phyloP scores from a whole-genome alignment of 2,329 filamentous ascomycete genomes.

The Lasiodiplodia citricola region DNA sequence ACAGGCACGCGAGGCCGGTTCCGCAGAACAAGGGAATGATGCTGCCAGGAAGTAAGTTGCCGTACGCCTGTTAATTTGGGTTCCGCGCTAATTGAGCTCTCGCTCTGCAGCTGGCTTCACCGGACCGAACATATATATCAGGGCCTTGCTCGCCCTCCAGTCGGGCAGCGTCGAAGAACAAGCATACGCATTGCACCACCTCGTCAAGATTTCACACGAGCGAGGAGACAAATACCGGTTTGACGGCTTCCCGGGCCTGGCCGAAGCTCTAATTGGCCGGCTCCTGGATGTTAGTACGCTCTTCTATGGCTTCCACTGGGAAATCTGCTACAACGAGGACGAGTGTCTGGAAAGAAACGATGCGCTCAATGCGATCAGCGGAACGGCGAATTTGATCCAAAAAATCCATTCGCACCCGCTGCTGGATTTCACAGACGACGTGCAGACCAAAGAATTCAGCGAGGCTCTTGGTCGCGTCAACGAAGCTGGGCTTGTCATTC shows the following conservation, averaged over 20 bases:
- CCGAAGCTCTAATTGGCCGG: conserved; percentile 86
- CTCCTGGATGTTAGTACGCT: conserved; percentile 77
- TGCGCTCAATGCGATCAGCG: conserved; percentile 67
- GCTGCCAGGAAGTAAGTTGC: conserved; percentile 66
- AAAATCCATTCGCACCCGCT: conserved; percentile 67
- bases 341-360: conserved; percentile 58
- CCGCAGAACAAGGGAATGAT: conserved; percentile 57
- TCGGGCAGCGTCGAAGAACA: conserved; percentile 82
- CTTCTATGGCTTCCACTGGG: conserved; percentile 84
- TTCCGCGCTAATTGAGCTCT: neutral
- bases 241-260: conserved; percentile 85
- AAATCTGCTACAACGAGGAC: conserved; percentile 69
- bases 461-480: conserved; percentile 77
- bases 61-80: conserved; percentile 21
- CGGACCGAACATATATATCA: conserved; percentile 88
- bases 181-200: conserved; percentile 88
- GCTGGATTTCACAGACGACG: conserved; percentile 68
- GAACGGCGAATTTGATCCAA: conserved; percentile 74
- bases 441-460: conserved; percentile 73
- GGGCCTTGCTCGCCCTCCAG: conserved; percentile 81
- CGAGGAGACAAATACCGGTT: conserved; percentile 96
- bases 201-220: conserved; percentile 95
- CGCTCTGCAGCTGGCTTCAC: conserved; percentile 61
- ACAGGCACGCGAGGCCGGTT: conserved; percentile 29
- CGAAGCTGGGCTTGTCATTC: conserved; percentile 84